These are phyloP conservation scores for Nidularia sp. DNA, from an alignment of 768 basidiomycete species.

Conservation along the genomic window DNA sequence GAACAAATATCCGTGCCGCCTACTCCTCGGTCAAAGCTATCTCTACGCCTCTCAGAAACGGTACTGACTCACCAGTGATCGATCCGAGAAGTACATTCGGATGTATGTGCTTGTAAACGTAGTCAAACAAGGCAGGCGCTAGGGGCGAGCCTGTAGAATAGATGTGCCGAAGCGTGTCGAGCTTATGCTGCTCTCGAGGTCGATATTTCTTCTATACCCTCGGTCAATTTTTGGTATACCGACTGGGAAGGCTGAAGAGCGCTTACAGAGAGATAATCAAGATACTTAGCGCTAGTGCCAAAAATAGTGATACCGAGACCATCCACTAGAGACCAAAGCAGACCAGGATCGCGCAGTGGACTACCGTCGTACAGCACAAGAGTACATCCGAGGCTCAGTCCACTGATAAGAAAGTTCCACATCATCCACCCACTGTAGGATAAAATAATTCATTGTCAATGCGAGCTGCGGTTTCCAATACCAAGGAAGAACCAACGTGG, in stretches of 20 bases:
- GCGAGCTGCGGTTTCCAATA: too few species aligned
- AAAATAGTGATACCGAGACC: conserved; percentile 70
- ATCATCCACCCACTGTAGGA: conserved; percentile 79
- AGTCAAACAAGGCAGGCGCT: conserved; percentile 67
- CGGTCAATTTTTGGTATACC: conserved; percentile 9
- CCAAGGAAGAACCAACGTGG: conserved; percentile 47
- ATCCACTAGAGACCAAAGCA: conserved; percentile 69
- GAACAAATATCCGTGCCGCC: conserved; percentile 86
- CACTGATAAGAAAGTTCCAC: conserved; percentile 81
- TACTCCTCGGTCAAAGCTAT: conserved; percentile 14
- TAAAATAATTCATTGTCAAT: background rate
- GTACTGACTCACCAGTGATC: conserved; percentile 55
- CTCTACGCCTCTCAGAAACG: background rate
- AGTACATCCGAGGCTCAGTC: conserved; percentile 62
- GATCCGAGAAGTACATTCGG: conserved; percentile 63
- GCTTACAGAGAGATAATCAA: conserved; percentile 71
- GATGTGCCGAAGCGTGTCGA: conserved; percentile 62
- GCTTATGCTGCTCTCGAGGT: conserved; percentile 58
- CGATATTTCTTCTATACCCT: conserved; percentile 57
- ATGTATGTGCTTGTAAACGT: conserved; percentile 65
- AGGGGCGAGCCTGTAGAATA: conserved; percentile 82
- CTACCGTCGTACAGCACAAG: conserved; percentile 81
- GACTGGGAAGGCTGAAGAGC: conserved; percentile 7
- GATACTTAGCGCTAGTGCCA: conserved; percentile 81
- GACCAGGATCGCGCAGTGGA: conserved; percentile 61